Evolutionary conservation across 192 early-diverging fungal species (phyloP).

Genomic region (Podila horticola): DNA sequence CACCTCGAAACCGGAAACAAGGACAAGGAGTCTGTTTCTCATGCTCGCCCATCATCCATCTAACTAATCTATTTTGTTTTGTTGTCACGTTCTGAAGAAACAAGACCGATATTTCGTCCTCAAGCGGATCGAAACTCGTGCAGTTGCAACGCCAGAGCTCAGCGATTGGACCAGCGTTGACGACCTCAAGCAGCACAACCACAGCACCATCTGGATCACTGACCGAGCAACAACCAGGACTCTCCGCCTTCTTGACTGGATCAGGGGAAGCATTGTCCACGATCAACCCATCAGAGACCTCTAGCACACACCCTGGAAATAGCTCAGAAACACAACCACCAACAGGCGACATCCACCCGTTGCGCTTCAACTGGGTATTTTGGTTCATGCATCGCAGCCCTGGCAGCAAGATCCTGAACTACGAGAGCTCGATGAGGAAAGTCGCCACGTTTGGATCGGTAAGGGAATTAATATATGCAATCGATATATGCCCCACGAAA

Average conservation of each 20-base stretch:
- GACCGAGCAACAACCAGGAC: conserved; percentile 21
- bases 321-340: not conserved
- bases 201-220: conserved; percentile 16
- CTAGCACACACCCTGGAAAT: not conserved
- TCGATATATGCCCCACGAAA: too few species aligned
- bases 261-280: conserved; percentile 2
- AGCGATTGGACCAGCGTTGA: conserved; percentile 18
- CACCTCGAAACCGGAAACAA: not conserved
- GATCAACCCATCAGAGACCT: not conserved
- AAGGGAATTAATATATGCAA: conserved; percentile 9
- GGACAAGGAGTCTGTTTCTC: not conserved
- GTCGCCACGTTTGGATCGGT: conserved; percentile 83
- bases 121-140: conserved; percentile 44
- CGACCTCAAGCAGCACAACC: conserved; percentile 5
- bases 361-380: conserved; percentile 88
- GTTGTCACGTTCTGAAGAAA: conserved; percentile 1
- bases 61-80: not conserved
- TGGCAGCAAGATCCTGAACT: conserved; percentile 86
- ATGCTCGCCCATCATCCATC: not conserved
- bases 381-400: conserved; percentile 95
- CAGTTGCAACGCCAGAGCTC: conserved; percentile 47
- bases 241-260: conserved; percentile 39
- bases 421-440: conserved; percentile 87
- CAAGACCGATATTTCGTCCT: conserved; percentile 7
- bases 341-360: conserved; percentile 62